Evolutionary conservation across 441 rosid species (phyloP).

Genomic region (Populus hybrid): DNA sequence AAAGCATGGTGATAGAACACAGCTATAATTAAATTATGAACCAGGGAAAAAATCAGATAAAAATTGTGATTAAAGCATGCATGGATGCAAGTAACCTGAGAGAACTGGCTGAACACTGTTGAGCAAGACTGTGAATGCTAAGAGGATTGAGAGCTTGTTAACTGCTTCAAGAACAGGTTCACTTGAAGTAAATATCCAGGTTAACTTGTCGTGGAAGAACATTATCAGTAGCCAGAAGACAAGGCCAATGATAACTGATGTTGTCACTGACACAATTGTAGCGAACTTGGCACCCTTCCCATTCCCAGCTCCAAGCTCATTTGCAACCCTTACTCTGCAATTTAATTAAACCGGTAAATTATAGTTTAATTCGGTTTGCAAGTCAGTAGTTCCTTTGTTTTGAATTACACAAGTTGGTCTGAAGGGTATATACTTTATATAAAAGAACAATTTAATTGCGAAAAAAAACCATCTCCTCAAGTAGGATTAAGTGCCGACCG

Average conservation of each 20-base stretch:
- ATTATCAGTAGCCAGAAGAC: slow-evolving; percentile 61
- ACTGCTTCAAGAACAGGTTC: slow-evolving; percentile 57
- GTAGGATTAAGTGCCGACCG: no score
- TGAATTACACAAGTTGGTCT: no score
- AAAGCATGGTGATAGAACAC: no score
- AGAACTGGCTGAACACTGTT: slow-evolving; percentile 86
- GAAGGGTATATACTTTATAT: no score
- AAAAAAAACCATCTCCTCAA: no score
- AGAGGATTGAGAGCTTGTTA: slow-evolving; percentile 50
- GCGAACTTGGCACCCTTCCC: slow-evolving; percentile 86
- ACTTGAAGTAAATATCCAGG: slow-evolving; percentile 65
- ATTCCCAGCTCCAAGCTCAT: slow-evolving; percentile 88
- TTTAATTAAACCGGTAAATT: no score
- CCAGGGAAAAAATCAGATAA: no score
- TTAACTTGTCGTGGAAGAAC: slow-evolving; percentile 43
- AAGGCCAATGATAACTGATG: slow-evolving; percentile 59
- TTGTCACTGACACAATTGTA: slow-evolving; percentile 58
- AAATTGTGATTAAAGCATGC: no score
- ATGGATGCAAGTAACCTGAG: slow-evolving; percentile 44
- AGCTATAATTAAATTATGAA: no score
- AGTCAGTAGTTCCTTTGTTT: no score
- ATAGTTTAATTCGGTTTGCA: no score
- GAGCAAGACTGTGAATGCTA: slow-evolving; percentile 76
- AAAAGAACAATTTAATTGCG: no score
- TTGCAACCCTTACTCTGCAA: slow-evolving; percentile 73